These are phyloP conservation scores for Amanita phalloides DNA, from an alignment of 768 basidiomycete genomes.

Conservation along the genomic window DNA sequence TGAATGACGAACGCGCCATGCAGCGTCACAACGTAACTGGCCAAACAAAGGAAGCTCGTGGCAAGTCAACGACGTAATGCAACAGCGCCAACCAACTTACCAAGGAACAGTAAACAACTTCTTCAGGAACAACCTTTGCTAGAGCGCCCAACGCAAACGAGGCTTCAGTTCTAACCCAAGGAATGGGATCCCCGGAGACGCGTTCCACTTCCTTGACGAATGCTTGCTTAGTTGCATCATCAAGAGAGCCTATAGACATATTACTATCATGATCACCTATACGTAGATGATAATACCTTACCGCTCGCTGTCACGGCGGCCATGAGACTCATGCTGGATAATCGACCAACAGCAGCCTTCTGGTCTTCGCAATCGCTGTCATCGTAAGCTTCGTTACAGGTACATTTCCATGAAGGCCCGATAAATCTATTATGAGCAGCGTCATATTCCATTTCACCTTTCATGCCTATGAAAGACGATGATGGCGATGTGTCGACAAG, in stretches of 20 bases:
- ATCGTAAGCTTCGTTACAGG: constrained; percentile 8
- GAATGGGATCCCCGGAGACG: constrained; percentile 51
- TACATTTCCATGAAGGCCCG: constrained; percentile 3
- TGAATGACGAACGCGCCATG: constrained; percentile 82
- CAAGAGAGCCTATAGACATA: constrained; percentile 35
- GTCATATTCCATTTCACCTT: constrained; percentile 2
- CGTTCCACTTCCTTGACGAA: constrained; percentile 72
- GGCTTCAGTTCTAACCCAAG: constrained; percentile 79
- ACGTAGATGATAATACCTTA: constrained; percentile 21
- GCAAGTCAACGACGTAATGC: constrained; percentile 4
- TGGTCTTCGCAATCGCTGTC: constrained; percentile 19
- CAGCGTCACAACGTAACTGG: constrained; percentile 50
- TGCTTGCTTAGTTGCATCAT: constrained; percentile 41
- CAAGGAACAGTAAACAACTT: constrained; percentile 53
- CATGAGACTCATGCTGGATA: constrained; percentile 90
- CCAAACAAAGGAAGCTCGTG: constrained; percentile 74
- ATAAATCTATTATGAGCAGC: background rate
- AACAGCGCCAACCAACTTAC: constrained; percentile 25
- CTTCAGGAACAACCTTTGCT: constrained; percentile 77
- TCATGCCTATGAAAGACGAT: background rate
- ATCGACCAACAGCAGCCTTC: constrained; percentile 75
- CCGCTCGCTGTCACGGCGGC: constrained; percentile 77
- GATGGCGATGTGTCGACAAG: background rate
- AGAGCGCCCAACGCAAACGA: constrained; percentile 83
- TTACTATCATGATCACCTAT: constrained; percentile 5